phyloP scores from a whole-genome alignment of 2,329 filamentous ascomycete genomes.

The Aspergillus sojae region DNA sequence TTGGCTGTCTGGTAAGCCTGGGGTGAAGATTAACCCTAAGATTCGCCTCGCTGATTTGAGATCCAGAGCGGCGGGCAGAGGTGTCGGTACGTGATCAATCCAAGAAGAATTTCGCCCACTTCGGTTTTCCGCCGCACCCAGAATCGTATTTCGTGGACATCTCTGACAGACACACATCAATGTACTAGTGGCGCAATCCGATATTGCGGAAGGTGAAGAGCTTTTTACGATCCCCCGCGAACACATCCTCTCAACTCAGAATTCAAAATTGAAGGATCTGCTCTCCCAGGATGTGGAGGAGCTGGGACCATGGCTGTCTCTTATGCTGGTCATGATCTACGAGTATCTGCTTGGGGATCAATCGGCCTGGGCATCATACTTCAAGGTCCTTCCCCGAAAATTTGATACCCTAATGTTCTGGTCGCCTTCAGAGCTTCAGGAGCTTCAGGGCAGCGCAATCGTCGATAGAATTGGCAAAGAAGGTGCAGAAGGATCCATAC shows the following conservation, averaged over 20 bases:
- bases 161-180: constrained; percentile 25
- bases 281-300: constrained; percentile 58
- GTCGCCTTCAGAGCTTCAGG: constrained; percentile 67
- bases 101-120: constrained; percentile 23
- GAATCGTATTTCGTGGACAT: constrained; percentile 12
- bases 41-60: constrained; percentile 62
- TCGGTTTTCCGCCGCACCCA: constrained; percentile 15
- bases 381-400: constrained; percentile 68
- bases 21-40: constrained; percentile 60
- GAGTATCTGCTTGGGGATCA: constrained; percentile 63
- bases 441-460: constrained; percentile 78
- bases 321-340: constrained; percentile 80
- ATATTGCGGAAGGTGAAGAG: constrained; percentile 73
- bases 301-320: constrained; percentile 55
- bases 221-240: constrained; percentile 78
- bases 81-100: constrained; percentile 58
- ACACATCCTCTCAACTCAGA: constrained; percentile 71
- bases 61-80: constrained; percentile 59
- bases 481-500: constrained; percentile 71
- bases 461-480: constrained; percentile 73
- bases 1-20: constrained; percentile 57
- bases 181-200: constrained; percentile 65
- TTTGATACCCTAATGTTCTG: constrained; percentile 95
- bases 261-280: constrained; percentile 65
- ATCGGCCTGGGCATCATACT: constrained; percentile 77